phyloP scores from a whole-genome alignment of 345 rosid species.

The Chamaenerion angustifolium region DNA sequence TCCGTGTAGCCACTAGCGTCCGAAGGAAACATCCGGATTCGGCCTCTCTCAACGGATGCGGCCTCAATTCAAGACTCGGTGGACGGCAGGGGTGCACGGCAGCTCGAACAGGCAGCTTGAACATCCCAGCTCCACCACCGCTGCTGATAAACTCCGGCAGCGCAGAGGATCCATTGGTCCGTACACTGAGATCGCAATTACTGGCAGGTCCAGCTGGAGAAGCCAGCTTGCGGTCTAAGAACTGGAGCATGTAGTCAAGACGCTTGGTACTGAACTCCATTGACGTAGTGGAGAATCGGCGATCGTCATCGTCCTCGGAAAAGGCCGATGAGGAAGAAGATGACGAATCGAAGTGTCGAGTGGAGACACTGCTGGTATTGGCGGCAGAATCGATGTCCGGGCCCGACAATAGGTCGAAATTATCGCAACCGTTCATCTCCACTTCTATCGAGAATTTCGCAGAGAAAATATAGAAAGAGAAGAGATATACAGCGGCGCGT shows the following conservation, averaged over 20 bases:
- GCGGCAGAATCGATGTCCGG: too few species aligned
- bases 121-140: constrained; percentile 45
- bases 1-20: constrained; percentile 50
- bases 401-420: too few species aligned
- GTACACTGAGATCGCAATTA: constrained; percentile 4
- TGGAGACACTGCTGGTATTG: constrained; percentile 26
- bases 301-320: constrained; percentile 23
- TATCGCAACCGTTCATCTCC: too few species aligned
- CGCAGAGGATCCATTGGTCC: neutral
- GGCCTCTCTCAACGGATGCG: constrained; percentile 76
- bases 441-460: too few species aligned
- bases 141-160: constrained; percentile 50
- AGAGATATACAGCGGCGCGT: too few species aligned
- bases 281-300: constrained; percentile 21
- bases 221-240: constrained; percentile 68
- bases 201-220: constrained; percentile 14
- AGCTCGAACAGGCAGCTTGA: constrained; percentile 51
- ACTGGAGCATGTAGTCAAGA: constrained; percentile 82
- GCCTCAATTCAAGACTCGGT: constrained; percentile 64
- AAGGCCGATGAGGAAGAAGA: constrained; percentile 13
- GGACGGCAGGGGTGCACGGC: constrained; percentile 76
- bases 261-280: constrained; percentile 53
- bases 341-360: constrained; percentile 42
- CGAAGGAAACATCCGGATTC: constrained; percentile 60
- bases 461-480: too few species aligned